phyloP scores from a whole-genome alignment of 1,284 basidiomycete species.

The Kwoniella shivajii region DNA sequence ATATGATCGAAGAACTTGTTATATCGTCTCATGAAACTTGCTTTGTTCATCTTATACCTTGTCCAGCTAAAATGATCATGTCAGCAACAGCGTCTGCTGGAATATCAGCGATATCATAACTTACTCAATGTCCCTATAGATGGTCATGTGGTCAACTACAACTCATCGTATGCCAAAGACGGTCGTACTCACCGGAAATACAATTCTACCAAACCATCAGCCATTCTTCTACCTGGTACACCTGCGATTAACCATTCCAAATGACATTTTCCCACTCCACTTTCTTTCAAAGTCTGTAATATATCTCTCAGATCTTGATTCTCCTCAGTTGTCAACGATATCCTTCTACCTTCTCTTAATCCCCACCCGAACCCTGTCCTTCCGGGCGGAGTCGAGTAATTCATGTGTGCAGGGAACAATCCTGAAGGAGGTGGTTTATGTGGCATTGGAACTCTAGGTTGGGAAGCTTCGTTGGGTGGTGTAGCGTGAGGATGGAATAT shows the following conservation, averaged over 20 bases:
- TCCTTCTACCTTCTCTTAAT: conserved; percentile 47
- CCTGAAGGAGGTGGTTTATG: conserved; percentile 51
- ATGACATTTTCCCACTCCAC: conserved; percentile 52
- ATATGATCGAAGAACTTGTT: conserved; percentile 52
- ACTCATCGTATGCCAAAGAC: neutral
- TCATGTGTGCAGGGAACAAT: conserved; percentile 44
- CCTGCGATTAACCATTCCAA: conserved; percentile 53
- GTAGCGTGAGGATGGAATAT: conserved; percentile 45
- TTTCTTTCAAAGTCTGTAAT: conserved; percentile 51
- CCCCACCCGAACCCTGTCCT: conserved; percentile 50
- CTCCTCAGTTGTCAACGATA: conserved; percentile 41
- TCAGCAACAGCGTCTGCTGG: conserved; percentile 9
- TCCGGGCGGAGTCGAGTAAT: conserved; percentile 36
- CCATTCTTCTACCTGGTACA: conserved; percentile 51
- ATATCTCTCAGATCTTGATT: conserved; percentile 50
- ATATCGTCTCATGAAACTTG: conserved; percentile 51
- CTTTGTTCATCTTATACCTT: conserved; percentile 55
- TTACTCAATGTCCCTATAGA: conserved; percentile 41
- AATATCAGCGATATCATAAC: neutral
- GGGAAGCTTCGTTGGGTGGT: conserved; percentile 15
- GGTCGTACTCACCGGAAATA: conserved; percentile 46
- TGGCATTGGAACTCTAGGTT: conserved; percentile 32
- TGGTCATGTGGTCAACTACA: neutral
- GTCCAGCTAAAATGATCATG: conserved; percentile 57
- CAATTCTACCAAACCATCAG: conserved; percentile 53